Base-by-base conservation (phyloP, 2,329 filamentous ascomycete species). In the Clonostachys sp. region DNA sequence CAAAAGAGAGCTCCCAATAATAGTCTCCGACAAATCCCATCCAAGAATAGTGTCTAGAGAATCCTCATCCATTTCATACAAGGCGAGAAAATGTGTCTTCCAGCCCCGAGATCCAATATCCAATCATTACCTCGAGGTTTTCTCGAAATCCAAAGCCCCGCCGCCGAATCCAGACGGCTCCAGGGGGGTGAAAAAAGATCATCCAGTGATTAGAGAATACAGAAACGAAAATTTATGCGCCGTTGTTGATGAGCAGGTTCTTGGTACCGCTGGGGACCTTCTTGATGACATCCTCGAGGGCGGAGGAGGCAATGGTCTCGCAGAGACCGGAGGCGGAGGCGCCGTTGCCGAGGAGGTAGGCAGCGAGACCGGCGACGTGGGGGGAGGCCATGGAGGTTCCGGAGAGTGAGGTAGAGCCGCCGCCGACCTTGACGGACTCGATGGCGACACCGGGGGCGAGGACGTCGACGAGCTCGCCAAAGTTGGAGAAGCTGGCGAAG, bases 401-500 rank as follows among this genome's bases (percentile, higher is more conserved):
- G 5, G 70, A 65, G 66, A 78, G 48, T 61, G 70, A 53, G 43
- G 57, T 58, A 18, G 62, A 66, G 45, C 51, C 67, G 53, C 64
- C 58, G 24, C 70, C 67, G 45, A 66, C 70, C 72, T 72, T 80
- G 12, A 79, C 65, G 50, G 71, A 76, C 6, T 73, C 57, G 45
- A 80, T 66, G 47, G 59, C 56, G 12, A 63, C 63, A 16, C 77
- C 77, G 4, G 77, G 75, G 3, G 75, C 77, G 38, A 75, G 74
- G 53, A 81, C 63, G 50, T 80, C 75, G 43, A 80, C 67, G 33
- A 69, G 39, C 24, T 57, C 48, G 47, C 77, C 77, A 45, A 66
- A 78, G 70, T 81, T 81, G 59, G 75, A 79, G 66, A 71, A 80
- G 42, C 57, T 61, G 30, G 77, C 66, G 34, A 67, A 61, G 39